Base-by-base conservation (phyloP, 163 green algal species). In the Chlorella variabilis region DNA sequence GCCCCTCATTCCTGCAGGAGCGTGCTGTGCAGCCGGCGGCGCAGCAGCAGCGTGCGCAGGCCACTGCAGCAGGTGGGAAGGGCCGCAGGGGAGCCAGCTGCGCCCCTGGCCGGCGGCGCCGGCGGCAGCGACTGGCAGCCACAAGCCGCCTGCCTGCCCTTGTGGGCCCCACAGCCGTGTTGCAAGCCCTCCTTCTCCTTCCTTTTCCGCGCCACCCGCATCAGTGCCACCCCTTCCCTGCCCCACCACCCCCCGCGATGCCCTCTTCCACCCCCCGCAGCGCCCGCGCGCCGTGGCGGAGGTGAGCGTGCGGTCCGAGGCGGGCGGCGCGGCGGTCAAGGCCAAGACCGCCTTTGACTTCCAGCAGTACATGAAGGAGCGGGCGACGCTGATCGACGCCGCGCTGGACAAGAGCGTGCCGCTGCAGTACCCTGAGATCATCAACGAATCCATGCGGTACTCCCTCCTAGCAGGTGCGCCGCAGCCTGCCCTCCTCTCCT, bases 371-470 rank as follows among this genome's bases (percentile, higher is more conserved):
- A 96, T 97, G 92, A 78, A 59, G 63, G 78, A 91, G 31, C 88
- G 90, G 18, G 95, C 94, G 6, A 42, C 83, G 75, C 63, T 93
- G 65, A 93, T 98, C 7, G 93, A 98, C 74, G 80, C 88, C 39
- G 94, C 93, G 0, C 85, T 98, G 61, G 93, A 98, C 69, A 69
- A 68, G 23, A 87, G 92, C 33, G 82, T 97, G 41, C 94, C 94
- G 0, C 42, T 92, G 78, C 86, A 93, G 75, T 97, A 99, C 84
- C 97, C 97, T 2, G 94, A 99, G 73, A 85, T 86, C 48, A 88
- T 99, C 59, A 91, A 93, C 68, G 96, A 99, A 71, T 88, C 95
- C 42, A 99, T 99, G 96, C 82, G 96, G 87, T 96, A 83, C 68
- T 78, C 73, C 33, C 75, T 87, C 39, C 73, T 87, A 56, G 79